phyloP scores from a whole-genome alignment of 2,329 filamentous ascomycete species.

The Cercospora sp. region DNA sequence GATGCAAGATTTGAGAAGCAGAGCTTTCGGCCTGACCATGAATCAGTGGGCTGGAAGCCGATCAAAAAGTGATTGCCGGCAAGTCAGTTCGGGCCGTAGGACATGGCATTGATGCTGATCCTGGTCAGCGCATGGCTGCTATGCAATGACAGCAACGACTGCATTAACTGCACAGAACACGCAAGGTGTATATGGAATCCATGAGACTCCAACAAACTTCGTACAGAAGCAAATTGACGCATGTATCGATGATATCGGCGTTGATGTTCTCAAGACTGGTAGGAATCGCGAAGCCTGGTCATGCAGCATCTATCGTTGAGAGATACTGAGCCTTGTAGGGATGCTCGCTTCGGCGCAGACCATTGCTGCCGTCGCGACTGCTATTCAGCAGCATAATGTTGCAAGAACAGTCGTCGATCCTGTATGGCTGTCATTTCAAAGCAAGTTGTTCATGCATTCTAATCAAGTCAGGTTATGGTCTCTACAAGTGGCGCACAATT shows the following conservation, averaged over 20 bases:
- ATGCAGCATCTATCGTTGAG: not conserved
- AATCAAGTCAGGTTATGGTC: constrained; percentile 74
- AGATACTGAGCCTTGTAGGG: constrained; percentile 52
- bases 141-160: constrained; percentile 94
- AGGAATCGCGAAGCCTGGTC: constrained; percentile 31
- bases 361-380: constrained; percentile 66
- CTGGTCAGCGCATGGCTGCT: constrained; percentile 72
- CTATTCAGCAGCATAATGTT: constrained; percentile 60
- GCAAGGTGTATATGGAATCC: constrained; percentile 75
- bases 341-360: constrained; percentile 78
- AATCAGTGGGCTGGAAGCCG: constrained; percentile 82
- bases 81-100: constrained; percentile 10
- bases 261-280: constrained; percentile 93
- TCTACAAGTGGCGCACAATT: constrained; percentile 75
- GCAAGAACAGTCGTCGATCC: constrained; percentile 70
- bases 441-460: not conserved
- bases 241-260: constrained; percentile 77
- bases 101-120: not conserved
- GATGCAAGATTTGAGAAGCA: not conserved
- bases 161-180: constrained; percentile 97
- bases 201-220: constrained; percentile 75
- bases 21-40: not conserved
- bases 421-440: constrained; percentile 49
- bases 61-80: constrained; percentile 77
- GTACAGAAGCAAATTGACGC: constrained; percentile 83